These are phyloP conservation scores for Rhytidiadelphus loreus DNA, from an alignment of 225 moss, liverwort and hornwort genomes.

Conservation along the genomic window DNA sequence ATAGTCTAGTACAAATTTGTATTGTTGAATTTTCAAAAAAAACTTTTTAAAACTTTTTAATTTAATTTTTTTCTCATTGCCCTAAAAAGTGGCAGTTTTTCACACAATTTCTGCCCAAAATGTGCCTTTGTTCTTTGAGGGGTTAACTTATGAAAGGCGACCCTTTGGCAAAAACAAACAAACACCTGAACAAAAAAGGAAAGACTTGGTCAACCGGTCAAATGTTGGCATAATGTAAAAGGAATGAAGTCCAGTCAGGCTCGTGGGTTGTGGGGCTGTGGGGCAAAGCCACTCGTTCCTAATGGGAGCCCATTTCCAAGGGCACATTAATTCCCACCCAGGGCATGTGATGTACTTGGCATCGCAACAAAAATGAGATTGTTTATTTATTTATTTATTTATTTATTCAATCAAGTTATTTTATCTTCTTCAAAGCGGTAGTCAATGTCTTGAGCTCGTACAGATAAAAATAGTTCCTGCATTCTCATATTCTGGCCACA, in stretches of 20 bases:
- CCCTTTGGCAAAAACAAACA: no score
- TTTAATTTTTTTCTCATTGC: no score
- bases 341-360: neutral
- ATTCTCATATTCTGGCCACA: neutral
- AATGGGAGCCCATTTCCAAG: neutral
- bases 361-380: neutral
- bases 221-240: neutral
- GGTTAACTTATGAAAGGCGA: no score
- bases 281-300: neutral
- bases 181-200: neutral
- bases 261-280: neutral
- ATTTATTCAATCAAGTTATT: neutral
- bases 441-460: neutral
- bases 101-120: no score
- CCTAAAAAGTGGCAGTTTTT: no score
- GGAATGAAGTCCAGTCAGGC: no score
- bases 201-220: neutral
- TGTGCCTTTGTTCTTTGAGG: no score
- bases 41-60: no score
- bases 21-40: no score
- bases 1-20: no score
- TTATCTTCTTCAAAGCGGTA: neutral
- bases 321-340: no score
- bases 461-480: neutral
- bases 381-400: no score